Evolutionary conservation across 305 asterid species (phyloP), one percentile per base, ranked within the genome.

Genomic region (Solanum chacoense): DNA sequence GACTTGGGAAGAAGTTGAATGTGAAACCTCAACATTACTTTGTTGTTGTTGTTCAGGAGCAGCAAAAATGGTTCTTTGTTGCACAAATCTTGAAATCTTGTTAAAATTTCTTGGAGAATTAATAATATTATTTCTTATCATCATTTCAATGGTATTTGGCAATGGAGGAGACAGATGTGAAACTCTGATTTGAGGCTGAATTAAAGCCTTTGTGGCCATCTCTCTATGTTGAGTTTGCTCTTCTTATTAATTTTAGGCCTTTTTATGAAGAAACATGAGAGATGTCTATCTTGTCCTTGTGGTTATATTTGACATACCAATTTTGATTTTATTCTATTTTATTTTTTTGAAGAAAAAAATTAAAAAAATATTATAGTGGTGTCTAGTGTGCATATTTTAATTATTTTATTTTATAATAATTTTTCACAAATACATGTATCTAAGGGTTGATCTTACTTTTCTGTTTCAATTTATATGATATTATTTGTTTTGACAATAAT

Each of bases 141-240:
- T 93, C 87, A 92, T 91, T 91, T 90, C 88, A 40, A 18, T 79
- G 73, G 92, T 24, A 50, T 59, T 83, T 86, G 92, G 89, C 71
- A 90, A 78, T 76, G 94, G 93, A 90, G 90, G 92, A 91, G 89
- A 88, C 88, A 92, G 80, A 88, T 90, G 93, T 87, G 92, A 89
- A 90, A 90, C 89, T 59, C 92, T 90, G 90, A 91, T 88, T 91
- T 94, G 92, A 89, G 95, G 90, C 77, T 92, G 94, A 37, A 73
- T 35, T 89, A 92, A 88, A 85, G 91, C 90, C 93, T 89, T 94
- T 87, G 94, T 90, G 77, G 93, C 94, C 96, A 93, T 94, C 1
- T 59, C 34, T 59, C 45, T 80, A 10, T 37, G 32, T 24, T 16
- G 59, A 45, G 7, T 59, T 59, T 59, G 69, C 67, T 55, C 4